A percentile compares a stretch with the other conserved stretches of the same genome.
phyloP scores from a whole-genome alignment of 148 eudicot species.

The Fagopyrum tataricum region DNA sequence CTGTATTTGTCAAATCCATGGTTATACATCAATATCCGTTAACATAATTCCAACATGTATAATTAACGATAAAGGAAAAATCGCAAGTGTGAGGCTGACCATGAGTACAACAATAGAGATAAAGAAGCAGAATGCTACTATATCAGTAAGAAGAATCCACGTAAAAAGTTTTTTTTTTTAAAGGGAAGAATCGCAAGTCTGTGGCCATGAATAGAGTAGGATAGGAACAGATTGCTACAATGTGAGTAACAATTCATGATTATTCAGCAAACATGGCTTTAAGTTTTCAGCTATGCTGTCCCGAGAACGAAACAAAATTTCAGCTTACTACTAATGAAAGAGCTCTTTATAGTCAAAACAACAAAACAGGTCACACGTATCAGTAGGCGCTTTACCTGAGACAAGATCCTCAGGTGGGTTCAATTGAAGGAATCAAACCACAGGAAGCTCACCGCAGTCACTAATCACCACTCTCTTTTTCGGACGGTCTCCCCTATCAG shows the following conservation, averaged over 20 bases:
- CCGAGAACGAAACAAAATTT: not conserved
- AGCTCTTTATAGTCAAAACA: not conserved
- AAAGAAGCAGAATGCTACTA: no score
- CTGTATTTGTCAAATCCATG: no score
- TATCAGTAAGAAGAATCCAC: no score
- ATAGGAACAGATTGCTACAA: no score
- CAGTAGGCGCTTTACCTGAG: slow-evolving; percentile 7
- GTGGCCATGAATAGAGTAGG: no score
- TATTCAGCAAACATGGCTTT: not conserved
- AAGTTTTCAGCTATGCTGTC: not conserved
- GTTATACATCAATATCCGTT: no score
- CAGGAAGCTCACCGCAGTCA: slow-evolving; percentile 85
- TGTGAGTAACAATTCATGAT: not conserved
- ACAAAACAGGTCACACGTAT: not conserved
- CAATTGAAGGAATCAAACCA: slow-evolving; percentile 24
- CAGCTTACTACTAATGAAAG: slow-evolving; percentile 7
- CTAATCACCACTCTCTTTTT: slow-evolving; percentile 63
- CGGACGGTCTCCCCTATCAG: slow-evolving; percentile 94
- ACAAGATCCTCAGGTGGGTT: not conserved
- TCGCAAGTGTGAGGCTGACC: no score
- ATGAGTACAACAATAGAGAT: no score
- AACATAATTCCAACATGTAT: no score
- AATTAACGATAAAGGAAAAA: no score
- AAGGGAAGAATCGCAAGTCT: no score
- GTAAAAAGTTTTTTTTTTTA: no score